phyloP scores from a whole-genome alignment of 83 land plant species.

The Thuja plicata region DNA sequence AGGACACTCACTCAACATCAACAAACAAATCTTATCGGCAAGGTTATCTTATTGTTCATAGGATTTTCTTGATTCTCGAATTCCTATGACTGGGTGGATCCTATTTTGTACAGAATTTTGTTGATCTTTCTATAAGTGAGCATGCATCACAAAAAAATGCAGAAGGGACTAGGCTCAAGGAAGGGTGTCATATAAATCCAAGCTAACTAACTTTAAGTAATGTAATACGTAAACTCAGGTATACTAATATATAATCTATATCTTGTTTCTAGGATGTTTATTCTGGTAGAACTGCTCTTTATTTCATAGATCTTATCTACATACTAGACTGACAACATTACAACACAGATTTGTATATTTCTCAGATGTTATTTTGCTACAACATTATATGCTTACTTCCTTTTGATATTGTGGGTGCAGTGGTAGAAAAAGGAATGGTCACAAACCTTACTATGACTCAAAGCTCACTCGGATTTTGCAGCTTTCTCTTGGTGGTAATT shows the following conservation, averaged over 20 bases:
- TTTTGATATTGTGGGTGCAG: constrained; percentile 38
- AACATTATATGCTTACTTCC: constrained; percentile 6
- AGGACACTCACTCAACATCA: not conserved
- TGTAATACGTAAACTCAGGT: constrained; percentile 98
- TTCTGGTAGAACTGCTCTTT: too few species aligned
- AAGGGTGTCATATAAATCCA: too few species aligned
- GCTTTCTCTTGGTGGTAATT: too few species aligned
- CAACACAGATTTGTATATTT: not conserved
- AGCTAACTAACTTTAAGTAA: constrained; percentile 93
- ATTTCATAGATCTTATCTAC: too few species aligned
- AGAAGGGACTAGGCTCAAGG: too few species aligned
- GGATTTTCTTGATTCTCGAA: too few species aligned
- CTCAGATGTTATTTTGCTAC: not conserved
- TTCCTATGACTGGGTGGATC: too few species aligned
- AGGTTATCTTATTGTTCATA: too few species aligned
- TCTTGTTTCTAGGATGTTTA: too few species aligned
- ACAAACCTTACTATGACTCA: constrained; percentile 92
- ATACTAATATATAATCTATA: not conserved
- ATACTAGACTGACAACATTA: not conserved
- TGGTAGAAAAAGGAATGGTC: constrained; percentile 84
- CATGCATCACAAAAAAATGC: too few species aligned
- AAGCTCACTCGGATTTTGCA: constrained; percentile 97
- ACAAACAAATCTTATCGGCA: not conserved
- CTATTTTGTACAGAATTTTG: too few species aligned
- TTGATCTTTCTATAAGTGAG: too few species aligned